phyloP scores from a whole-genome alignment of 352 stramenopile species.

The Globisporangium uncinulatum region DNA sequence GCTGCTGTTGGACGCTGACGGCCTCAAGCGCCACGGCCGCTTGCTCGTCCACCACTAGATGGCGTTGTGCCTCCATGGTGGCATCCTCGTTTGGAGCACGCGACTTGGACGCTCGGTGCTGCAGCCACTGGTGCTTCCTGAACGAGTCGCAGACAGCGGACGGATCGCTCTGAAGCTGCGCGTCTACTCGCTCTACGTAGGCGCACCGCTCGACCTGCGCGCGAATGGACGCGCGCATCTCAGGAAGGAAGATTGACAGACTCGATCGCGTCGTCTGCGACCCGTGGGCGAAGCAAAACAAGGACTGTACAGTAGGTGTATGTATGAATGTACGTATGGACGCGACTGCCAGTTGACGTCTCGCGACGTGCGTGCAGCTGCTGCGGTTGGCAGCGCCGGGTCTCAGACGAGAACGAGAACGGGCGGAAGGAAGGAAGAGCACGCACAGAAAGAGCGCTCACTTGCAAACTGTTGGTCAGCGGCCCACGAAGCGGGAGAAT shows the following conservation, averaged over 20 bases:
- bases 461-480: not conserved
- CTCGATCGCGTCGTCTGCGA: not conserved
- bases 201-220: conserved; percentile 37
- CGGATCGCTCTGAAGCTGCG: conserved; percentile 7
- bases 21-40: not conserved
- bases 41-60: not conserved
- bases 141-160: conserved; percentile 29
- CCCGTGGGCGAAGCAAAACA: not conserved
- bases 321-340: not conserved
- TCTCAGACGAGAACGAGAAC: not conserved
- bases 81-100: too few species aligned
- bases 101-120: conserved; percentile 16
- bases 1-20: conserved; percentile 1
- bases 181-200: conserved; percentile 30
- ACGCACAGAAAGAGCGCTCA: not conserved
- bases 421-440: not conserved
- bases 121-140: conserved; percentile 38
- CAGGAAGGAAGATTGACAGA: not conserved
- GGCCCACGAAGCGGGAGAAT: conserved; percentile 13
- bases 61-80: not conserved
- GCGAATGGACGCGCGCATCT: conserved; percentile 16
- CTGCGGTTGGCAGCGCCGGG: not conserved
- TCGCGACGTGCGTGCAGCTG: not conserved
- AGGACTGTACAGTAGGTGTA: too few species aligned
- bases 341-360: not conserved